Conservation (phyloP, 1,284 basidiomycete species). For the Lignosus rhinocerotis region DNA sequence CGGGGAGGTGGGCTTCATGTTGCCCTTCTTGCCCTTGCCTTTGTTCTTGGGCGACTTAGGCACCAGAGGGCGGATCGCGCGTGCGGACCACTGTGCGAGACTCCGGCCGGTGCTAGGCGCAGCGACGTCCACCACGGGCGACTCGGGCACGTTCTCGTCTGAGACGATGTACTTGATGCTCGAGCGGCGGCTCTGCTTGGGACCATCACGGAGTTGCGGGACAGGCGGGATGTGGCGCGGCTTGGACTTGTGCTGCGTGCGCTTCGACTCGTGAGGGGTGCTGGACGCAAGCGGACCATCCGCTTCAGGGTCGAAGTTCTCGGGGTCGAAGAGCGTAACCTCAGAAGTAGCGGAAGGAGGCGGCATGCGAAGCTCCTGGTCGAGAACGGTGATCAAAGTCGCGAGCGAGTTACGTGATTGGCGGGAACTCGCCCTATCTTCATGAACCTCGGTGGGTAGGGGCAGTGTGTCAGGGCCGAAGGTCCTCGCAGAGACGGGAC, state of each 20-base stretch:
- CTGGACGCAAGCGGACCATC: slow-evolving; percentile 58
- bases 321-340: slow-evolving; percentile 56
- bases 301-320: slow-evolving; percentile 21
- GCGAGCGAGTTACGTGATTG: slow-evolving; percentile 53
- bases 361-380: slow-evolving; percentile 33
- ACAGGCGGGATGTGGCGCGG: slow-evolving; percentile 33
- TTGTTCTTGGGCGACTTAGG: slow-evolving; percentile 55
- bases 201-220: slow-evolving; percentile 27
- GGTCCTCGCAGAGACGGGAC: slow-evolving; percentile 43
- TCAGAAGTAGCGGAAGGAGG: slow-evolving; percentile 59
- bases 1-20: slow-evolving; percentile 33
- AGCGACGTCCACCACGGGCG: slow-evolving; percentile 30
- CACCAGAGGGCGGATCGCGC: slow-evolving; percentile 50
- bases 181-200: slow-evolving; percentile 42
- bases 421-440: slow-evolving; percentile 47
- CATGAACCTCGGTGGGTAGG: slow-evolving; percentile 43
- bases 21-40: slow-evolving; percentile 46
- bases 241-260: slow-evolving; percentile 36
- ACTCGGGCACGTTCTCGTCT: slow-evolving; percentile 41
- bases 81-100: slow-evolving; percentile 49
- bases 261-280: slow-evolving; percentile 55
- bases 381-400: slow-evolving; percentile 41
- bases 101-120: slow-evolving; percentile 32
- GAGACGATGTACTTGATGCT: slow-evolving; percentile 67
- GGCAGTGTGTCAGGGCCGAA: slow-evolving; percentile 42